Percentiles rank a stretch among this genome's conserved stretches.
Evolutionary conservation across 2,329 filamentous ascomycete species (phyloP).

Genomic region (Chaetomium olivaceum): DNA sequence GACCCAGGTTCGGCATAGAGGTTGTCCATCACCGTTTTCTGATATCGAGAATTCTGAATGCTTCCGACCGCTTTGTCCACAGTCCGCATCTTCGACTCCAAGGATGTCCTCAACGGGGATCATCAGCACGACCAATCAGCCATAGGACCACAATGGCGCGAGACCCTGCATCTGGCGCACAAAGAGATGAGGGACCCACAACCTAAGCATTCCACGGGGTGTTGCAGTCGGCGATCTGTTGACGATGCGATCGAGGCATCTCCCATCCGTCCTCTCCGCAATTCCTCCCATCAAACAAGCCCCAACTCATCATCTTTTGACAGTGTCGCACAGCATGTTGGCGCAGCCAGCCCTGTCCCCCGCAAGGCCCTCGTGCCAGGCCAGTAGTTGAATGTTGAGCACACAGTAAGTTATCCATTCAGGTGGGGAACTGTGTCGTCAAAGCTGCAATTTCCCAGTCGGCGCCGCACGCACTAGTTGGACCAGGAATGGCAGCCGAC

Average conservation of each 20-base stretch:
- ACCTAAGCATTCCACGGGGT: constrained; percentile 15
- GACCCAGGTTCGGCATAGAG: not conserved
- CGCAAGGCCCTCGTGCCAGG: not conserved
- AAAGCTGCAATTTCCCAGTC: constrained; percentile 14
- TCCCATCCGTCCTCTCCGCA: not conserved
- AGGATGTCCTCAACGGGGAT: not conserved
- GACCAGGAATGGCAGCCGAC: constrained; percentile 12
- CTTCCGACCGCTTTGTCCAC: not conserved
- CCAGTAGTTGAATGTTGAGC: not conserved
- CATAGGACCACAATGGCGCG: not conserved
- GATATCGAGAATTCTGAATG: not conserved
- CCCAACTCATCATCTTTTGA: not conserved
- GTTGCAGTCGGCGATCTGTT: not conserved
- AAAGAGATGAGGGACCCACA: constrained; percentile 19
- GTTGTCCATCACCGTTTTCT: not conserved
- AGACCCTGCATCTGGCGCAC: constrained; percentile 3
- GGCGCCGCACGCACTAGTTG: constrained; percentile 14
- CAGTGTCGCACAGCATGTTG: not conserved
- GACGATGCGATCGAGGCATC: not conserved
- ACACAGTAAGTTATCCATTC: not conserved
- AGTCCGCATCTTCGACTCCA: not conserved
- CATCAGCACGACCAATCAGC: not conserved
- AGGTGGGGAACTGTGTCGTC: not conserved
- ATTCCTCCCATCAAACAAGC: not conserved
- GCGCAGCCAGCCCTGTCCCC: not conserved